Conservation (phyloP, 495 filamentous ascomycete genomes). For the Penicillium desertorum region DNA sequence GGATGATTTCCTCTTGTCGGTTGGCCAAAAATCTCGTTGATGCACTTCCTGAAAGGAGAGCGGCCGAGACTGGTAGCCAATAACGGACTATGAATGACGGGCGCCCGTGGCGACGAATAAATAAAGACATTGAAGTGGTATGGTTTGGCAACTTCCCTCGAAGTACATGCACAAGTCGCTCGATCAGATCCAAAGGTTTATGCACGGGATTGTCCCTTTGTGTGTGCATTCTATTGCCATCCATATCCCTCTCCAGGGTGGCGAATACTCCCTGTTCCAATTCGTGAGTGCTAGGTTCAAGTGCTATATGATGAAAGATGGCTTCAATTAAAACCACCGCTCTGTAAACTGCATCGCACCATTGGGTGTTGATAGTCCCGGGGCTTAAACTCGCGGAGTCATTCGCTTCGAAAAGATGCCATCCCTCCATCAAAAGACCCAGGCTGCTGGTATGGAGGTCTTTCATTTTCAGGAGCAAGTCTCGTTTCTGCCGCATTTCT, state of each 20-base stretch:
- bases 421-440: conserved; percentile 81
- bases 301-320: conserved; percentile 58
- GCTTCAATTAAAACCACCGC: conserved; percentile 80
- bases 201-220: conserved; percentile 26
- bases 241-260: conserved; percentile 59
- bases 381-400: conserved; percentile 39
- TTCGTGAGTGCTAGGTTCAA: conserved; percentile 47
- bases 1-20: conserved; percentile 66
- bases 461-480: conserved; percentile 62
- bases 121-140: conserved; percentile 40
- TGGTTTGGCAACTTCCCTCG: conserved; percentile 60
- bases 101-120: conserved; percentile 63
- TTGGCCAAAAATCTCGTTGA: conserved; percentile 72
- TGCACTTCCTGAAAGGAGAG: conserved; percentile 74
- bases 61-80: conserved; percentile 69
- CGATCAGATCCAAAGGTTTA: conserved; percentile 59
- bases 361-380: conserved; percentile 50
- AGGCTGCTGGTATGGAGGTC: conserved; percentile 82
- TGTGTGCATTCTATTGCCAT: conserved; percentile 37
- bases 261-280: conserved; percentile 74
- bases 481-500: conserved; percentile 68
- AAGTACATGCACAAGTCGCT: conserved; percentile 66
- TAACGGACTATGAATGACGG: conserved; percentile 78
- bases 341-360: conserved; percentile 68
- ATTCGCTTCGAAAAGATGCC: conserved; percentile 59